Conservation (phyloP, 768 basidiomycete genomes). For the button mushroom (Agaricus bisporus) region DNA sequence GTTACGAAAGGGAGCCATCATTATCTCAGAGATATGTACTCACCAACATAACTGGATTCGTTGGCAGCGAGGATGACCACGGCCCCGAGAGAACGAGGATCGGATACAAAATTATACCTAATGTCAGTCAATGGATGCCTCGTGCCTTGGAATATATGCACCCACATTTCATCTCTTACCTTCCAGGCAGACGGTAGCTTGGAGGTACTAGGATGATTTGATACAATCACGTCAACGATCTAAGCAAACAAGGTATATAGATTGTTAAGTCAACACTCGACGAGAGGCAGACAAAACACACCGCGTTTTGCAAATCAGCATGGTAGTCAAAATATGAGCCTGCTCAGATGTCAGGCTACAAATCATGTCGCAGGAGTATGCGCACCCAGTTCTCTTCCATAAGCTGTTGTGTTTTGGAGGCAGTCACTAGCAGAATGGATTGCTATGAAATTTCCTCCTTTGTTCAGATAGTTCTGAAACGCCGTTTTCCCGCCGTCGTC, state of each 20-base stretch:
- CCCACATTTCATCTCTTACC: conserved; percentile 57
- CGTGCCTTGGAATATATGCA: neutral
- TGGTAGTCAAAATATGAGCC: conserved; percentile 73
- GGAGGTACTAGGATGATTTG: conserved; percentile 55
- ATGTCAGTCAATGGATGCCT: neutral
- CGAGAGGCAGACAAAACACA: conserved; percentile 23
- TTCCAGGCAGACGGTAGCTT: conserved; percentile 47
- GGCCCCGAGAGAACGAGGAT: conserved; percentile 61
- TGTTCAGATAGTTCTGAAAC: conserved; percentile 56
- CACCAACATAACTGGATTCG: conserved; percentile 57
- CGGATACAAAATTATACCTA: conserved; percentile 69
- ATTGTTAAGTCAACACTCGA: neutral
- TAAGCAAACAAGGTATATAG: conserved; percentile 13
- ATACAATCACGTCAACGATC: conserved; percentile 54
- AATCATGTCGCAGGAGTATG: neutral
- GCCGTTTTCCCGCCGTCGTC: conserved; percentile 53
- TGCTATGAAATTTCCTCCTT: conserved; percentile 66
- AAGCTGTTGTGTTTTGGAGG: conserved; percentile 52
- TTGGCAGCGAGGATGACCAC: conserved; percentile 58
- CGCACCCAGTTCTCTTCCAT: conserved; percentile 49
- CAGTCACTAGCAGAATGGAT: conserved; percentile 64
- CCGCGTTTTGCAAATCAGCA: conserved; percentile 57
- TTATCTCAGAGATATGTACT: conserved; percentile 8
- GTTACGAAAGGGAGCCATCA: no score
- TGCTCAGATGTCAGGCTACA: conserved; percentile 14